These are phyloP conservation scores for Solanum chilense DNA, from an alignment of 257 asterid genomes.

Conservation along the genomic window DNA sequence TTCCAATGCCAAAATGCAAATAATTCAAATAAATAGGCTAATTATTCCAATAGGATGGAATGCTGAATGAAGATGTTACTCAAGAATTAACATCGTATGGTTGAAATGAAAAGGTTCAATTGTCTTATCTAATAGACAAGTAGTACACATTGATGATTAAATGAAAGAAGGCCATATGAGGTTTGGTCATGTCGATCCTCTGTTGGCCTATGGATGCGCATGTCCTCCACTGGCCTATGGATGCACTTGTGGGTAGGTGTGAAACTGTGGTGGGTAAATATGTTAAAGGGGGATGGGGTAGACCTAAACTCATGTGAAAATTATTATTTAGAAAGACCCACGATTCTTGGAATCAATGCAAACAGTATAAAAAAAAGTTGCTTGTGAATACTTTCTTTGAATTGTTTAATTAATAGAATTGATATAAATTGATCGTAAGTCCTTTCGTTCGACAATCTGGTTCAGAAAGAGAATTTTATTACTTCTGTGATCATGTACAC, in stretches of 20 bases:
- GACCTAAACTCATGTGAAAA: not conserved
- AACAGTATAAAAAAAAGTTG: too few species aligned
- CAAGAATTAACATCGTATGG: not conserved
- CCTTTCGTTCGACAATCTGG: too few species aligned
- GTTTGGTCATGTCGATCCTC: not conserved
- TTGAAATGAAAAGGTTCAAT: not conserved
- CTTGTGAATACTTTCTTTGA: not conserved
- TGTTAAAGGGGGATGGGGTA: not conserved
- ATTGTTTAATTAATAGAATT: too few species aligned
- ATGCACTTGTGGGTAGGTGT: not conserved
- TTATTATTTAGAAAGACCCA: not conserved
- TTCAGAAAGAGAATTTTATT: too few species aligned
- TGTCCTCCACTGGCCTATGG: not conserved
- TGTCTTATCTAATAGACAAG: not conserved
- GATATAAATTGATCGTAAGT: too few species aligned
- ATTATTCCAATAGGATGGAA: not conserved
- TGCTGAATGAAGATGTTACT: not conserved
- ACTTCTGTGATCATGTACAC: not conserved
- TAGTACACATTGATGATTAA: not conserved
- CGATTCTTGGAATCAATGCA: too few species aligned
- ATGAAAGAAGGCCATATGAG: not conserved
- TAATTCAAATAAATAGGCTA: not conserved
- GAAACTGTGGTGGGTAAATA: not conserved
- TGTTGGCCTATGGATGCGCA: not conserved
- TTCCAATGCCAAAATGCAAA: not conserved